These are phyloP conservation scores for Chlamydomonas asymmetrica DNA, from an alignment of 139 green algal species.

Conservation along the genomic window DNA sequence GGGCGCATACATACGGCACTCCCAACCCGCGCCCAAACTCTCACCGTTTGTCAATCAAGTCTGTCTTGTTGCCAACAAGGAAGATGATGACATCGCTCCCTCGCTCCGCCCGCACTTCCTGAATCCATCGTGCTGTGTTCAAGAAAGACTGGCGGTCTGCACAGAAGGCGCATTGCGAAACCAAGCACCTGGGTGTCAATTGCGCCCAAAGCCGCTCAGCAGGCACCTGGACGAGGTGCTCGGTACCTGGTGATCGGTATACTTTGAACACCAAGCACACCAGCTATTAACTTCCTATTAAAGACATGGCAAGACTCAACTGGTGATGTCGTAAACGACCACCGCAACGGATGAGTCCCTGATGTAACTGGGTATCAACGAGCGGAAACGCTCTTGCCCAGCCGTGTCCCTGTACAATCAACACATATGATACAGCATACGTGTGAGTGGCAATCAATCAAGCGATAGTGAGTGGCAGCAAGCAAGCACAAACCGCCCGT, in stretches of 20 bases:
- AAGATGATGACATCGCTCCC: slow-evolving; percentile 98
- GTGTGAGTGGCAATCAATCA: not conserved
- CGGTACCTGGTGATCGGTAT: too few species aligned
- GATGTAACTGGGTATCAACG: slow-evolving; percentile 98
- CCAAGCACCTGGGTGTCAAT: too few species aligned
- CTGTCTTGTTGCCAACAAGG: slow-evolving; percentile 99
- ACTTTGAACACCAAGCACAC: too few species aligned
- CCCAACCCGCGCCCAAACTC: too few species aligned
- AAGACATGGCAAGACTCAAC: slow-evolving; percentile 49
- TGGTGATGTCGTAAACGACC: slow-evolving; percentile 98
- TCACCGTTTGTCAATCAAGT: slow-evolving; percentile 93
- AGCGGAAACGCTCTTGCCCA: slow-evolving; percentile 96
- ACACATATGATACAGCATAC: not conserved
- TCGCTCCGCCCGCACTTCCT: slow-evolving; percentile 95
- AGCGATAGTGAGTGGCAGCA: not conserved
- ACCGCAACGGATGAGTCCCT: slow-evolving; percentile 97
- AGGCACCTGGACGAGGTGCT: too few species aligned
- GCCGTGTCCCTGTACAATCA: slow-evolving; percentile 88
- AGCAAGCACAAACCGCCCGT: not conserved
- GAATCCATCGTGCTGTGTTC: slow-evolving; percentile 95
- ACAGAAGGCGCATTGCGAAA: not conserved
- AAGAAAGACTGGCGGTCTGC: slow-evolving; percentile 93
- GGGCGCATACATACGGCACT: too few species aligned
- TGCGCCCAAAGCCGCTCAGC: too few species aligned
- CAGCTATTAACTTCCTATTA: too few species aligned